Base-by-base conservation (phyloP, 1,284 basidiomycete species). In the Irpex lacteus region DNA sequence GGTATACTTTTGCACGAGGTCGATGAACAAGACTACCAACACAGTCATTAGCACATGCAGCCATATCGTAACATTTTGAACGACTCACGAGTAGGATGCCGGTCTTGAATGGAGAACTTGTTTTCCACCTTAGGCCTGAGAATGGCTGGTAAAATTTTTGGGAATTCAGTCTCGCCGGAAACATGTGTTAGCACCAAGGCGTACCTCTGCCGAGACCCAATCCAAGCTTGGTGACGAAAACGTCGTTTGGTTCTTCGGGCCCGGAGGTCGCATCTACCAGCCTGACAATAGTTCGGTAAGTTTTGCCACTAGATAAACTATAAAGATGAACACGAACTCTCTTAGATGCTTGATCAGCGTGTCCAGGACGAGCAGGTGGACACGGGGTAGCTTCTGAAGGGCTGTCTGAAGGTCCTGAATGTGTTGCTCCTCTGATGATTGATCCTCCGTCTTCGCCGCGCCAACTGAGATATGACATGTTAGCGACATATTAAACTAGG, bases 141-240 rank as follows among this genome's bases (percentile, higher is more conserved):
- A 57, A 98, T 82, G 37, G 87, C 94, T 94, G 67, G 13, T 32
- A 37, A 2, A 61, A 63, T 44, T 44, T 44, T 44, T n/a, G 34
- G 60, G 68, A 18, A 44, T 64, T 63, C 62, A 61, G 56, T 60
- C 32, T 32, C 19, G 7, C 32, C 18, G 21, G 13, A 44, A 47
- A 21, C 58, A 37, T 15, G 49, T 15, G n/a, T 60, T 15, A 52
- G 37, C n/a, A 69, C 49, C 15, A 60, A 26, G 21, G 77, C 91
- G 78, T 72, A 95, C 94, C 84, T 73, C 96, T 84, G 63, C 96
- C 95, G 67, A 97, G 76, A 5, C 94, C 92, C 61, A 97, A 80
- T 0, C 93, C 92, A 56, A 98, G 80, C 77, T 98, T 98, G 54
- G 91, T 88, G 65, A 92, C 81, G 73, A 90, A 98, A 5, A 94